A percentile compares a stretch with the other conserved stretches of the same genome.
These are phyloP conservation scores for Oryza punctata DNA, from an alignment of 176 grass and related monocot genomes.

Conservation along the genomic window DNA sequence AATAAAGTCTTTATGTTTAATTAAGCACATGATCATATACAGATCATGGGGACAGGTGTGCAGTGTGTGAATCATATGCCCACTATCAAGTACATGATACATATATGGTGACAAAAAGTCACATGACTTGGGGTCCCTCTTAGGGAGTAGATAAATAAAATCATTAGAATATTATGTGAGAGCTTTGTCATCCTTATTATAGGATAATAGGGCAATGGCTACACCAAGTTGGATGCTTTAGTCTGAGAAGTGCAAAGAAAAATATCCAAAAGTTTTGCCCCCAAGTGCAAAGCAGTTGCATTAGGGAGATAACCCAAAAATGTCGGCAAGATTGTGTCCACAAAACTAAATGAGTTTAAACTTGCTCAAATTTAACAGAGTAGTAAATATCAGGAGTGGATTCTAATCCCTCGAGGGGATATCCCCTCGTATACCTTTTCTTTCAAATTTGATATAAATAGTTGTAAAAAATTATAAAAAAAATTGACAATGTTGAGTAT, in stretches of 20 bases:
- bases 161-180: background rate
- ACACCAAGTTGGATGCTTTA: constrained; percentile 19
- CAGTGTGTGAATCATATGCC: constrained; percentile 41
- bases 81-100: background rate
- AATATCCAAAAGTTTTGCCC: too few species aligned
- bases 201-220: constrained; percentile 34
- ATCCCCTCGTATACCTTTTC: too few species aligned
- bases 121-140: background rate
- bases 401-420: too few species aligned
- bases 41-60: background rate
- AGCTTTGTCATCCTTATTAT: background rate
- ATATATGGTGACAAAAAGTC: constrained; percentile 5
- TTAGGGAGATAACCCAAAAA: background rate
- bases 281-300: too few species aligned
- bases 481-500: too few species aligned
- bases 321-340: background rate
- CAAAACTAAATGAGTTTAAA: background rate
- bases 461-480: too few species aligned
- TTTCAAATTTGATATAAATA: too few species aligned
- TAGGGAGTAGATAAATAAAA: background rate
- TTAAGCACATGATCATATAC: background rate
- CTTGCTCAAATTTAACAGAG: background rate
- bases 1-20: background rate
- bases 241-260: background rate
- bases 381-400: too few species aligned